phyloP scores from a whole-genome alignment of 257 asterid species.

The Ballota nigra region DNA sequence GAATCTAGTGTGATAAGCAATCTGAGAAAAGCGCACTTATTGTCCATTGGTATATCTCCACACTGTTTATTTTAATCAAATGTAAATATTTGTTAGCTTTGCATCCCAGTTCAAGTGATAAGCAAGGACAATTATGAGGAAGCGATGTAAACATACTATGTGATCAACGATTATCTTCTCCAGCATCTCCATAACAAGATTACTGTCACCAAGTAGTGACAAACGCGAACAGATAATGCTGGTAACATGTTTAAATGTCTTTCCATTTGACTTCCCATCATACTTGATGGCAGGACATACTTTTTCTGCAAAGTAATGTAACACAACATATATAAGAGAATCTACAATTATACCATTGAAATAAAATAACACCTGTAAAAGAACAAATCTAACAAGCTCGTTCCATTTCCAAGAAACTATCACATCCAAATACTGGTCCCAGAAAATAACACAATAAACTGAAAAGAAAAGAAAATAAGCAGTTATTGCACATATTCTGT shows the following conservation, averaged over 20 bases:
- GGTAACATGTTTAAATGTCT: conserved; percentile 50
- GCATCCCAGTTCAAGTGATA: conserved; percentile 11
- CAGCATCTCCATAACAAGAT: conserved; percentile 63
- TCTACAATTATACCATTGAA: neutral
- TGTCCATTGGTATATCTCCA: conserved; percentile 55
- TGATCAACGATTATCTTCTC: conserved; percentile 69
- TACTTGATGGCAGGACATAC: conserved; percentile 25
- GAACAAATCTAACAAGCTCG: neutral
- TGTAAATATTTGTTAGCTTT: neutral
- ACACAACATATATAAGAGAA: conserved; percentile 17
- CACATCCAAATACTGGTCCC: neutral
- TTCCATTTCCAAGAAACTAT: neutral
- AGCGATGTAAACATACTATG: conserved; percentile 50
- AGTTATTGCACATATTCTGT: no score
- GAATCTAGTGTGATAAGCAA: conserved; percentile 62
- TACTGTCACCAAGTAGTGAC: conserved; percentile 69
- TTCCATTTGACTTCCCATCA: conserved; percentile 46
- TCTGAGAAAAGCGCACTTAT: conserved; percentile 69
- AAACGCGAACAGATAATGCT: conserved; percentile 49
- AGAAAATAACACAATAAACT: neutral
- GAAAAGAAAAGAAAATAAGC: neutral
- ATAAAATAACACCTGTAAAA: neutral
- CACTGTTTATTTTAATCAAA: conserved; percentile 39
- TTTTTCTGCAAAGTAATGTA: conserved; percentile 49
- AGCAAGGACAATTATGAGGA: neutral